phyloP scores from a whole-genome alignment of 2,329 filamentous ascomycete genomes.

The Cercospora janseana region DNA sequence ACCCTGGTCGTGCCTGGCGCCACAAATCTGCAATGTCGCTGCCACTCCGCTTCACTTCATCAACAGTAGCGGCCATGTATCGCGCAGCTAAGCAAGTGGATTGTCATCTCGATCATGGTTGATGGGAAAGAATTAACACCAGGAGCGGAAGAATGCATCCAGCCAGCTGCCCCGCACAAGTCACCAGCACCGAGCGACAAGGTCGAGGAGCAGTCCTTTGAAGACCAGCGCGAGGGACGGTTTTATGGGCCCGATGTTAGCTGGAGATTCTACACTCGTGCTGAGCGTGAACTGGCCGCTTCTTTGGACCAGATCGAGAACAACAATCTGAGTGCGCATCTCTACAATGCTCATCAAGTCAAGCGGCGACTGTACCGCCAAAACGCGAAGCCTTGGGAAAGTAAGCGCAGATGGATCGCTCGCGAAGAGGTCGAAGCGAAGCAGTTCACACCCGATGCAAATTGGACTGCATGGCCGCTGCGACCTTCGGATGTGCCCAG shows the following conservation, averaged over 20 bases:
- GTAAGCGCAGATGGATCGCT: constrained; percentile 43
- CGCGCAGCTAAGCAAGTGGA: neutral
- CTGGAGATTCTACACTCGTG: constrained; percentile 63
- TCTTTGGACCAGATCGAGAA: constrained; percentile 64
- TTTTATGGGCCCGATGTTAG: constrained; percentile 66
- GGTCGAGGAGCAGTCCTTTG: constrained; percentile 12
- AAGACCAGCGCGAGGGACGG: constrained; percentile 54
- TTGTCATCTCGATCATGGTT: neutral
- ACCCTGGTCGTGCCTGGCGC: neutral
- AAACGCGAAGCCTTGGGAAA: constrained; percentile 37
- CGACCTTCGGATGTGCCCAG: constrained; percentile 60
- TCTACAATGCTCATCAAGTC: constrained; percentile 74
- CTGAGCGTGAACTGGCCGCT: constrained; percentile 61
- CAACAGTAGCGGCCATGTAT: neutral
- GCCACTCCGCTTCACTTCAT: neutral
- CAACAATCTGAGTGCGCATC: constrained; percentile 68
- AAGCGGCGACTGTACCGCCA: constrained; percentile 48
- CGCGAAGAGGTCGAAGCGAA: constrained; percentile 34
- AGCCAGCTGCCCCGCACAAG: no score
- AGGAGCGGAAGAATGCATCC: no score
- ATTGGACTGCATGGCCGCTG: constrained; percentile 87
- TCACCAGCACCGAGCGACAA: neutral
- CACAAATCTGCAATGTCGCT: neutral
- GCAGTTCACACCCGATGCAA: constrained; percentile 49
- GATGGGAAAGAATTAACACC: neutral